Evolutionary conservation across 1,284 basidiomycete genomes (phyloP).

Genomic region (Apiotrichum sp.): DNA sequence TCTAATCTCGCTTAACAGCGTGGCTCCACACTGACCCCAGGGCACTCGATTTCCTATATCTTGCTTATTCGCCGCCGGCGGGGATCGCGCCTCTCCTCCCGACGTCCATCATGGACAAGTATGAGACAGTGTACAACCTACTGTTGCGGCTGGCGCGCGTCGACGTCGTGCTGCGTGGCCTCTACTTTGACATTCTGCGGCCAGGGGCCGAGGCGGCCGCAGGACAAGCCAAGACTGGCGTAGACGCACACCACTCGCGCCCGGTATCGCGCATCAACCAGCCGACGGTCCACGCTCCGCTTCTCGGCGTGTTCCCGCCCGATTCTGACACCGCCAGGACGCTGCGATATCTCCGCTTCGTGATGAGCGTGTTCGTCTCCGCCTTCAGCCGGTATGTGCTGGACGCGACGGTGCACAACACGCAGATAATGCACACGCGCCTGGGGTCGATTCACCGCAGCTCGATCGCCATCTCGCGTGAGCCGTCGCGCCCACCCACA

Average conservation of each 20-base stretch:
- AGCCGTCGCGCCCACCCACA: conserved; percentile 20
- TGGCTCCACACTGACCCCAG: conserved; percentile 41
- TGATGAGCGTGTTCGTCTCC: conserved; percentile 62
- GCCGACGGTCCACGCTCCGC: neutral
- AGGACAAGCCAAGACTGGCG: conserved; percentile 19
- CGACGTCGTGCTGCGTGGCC: conserved; percentile 60
- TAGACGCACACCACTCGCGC: conserved; percentile 18
- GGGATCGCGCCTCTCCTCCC: conserved; percentile 66
- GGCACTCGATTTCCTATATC: conserved; percentile 77
- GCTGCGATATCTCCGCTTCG: conserved; percentile 64
- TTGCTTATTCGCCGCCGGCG: conserved; percentile 73
- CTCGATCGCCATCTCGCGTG: neutral
- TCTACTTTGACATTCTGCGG: conserved; percentile 52
- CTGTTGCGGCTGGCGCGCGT: conserved; percentile 70
- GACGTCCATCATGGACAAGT: conserved; percentile 65
- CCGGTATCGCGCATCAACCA: conserved; percentile 4
- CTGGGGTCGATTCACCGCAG: conserved; percentile 26
- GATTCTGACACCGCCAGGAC: conserved; percentile 53
- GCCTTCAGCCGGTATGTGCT: conserved; percentile 63
- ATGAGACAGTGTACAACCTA: conserved; percentile 71
- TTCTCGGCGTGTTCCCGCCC: conserved; percentile 52
- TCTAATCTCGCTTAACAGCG: no score
- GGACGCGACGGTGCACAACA: conserved; percentile 67
- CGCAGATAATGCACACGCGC: conserved; percentile 59
- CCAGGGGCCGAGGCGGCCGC: neutral